Evolutionary conservation across 352 stramenopile genomes (phyloP).

Genomic region (Pythium brassicae): DNA sequence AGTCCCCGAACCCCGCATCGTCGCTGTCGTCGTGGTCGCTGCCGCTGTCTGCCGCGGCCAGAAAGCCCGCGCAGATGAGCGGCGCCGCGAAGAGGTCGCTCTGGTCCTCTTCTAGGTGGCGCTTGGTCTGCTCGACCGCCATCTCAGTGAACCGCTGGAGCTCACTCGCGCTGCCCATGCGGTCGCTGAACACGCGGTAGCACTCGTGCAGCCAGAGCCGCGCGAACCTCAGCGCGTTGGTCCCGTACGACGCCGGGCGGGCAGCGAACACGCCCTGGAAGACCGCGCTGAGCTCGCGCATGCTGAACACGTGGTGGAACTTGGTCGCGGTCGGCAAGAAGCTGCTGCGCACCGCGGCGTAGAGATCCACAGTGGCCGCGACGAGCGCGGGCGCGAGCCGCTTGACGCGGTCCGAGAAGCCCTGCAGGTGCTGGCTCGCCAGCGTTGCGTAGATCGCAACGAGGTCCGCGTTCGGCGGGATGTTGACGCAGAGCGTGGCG

Average conservation of each 20-base stretch:
- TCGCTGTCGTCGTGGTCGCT: constrained; percentile 5
- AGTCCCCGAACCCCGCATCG: constrained; percentile 20
- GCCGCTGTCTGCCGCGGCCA: constrained; percentile 14
- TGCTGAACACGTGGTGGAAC: constrained; percentile 92
- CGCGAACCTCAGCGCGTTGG: constrained; percentile 56
- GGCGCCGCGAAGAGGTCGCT: constrained; percentile 63
- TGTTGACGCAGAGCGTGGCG: constrained; percentile 66
- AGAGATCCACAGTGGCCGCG: constrained; percentile 81
- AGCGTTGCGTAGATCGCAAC: constrained; percentile 68
- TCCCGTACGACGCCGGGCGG: constrained; percentile 56
- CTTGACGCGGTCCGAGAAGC: constrained; percentile 81
- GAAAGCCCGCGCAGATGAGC: constrained; percentile 72
- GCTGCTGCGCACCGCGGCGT: constrained; percentile 55
- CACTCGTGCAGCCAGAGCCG: constrained; percentile 91
- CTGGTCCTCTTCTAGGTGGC: constrained; percentile 81
- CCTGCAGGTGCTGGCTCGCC: constrained; percentile 53
- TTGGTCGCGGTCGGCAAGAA: constrained; percentile 91
- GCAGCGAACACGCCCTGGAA: constrained; percentile 84
- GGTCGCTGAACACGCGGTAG: constrained; percentile 89
- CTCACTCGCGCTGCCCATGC: constrained; percentile 74
- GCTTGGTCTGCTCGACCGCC: constrained; percentile 82
- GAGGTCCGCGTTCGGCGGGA: constrained; percentile 64
- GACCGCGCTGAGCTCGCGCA: constrained; percentile 84
- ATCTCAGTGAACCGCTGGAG: constrained; percentile 79
- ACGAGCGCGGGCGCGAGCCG: constrained; percentile 58